A percentile compares a stretch with the other conserved stretches of the same genome.
Conservation (phyloP, 768 basidiomycete genomes). For the Cystofilobasidium ferigula region DNA sequence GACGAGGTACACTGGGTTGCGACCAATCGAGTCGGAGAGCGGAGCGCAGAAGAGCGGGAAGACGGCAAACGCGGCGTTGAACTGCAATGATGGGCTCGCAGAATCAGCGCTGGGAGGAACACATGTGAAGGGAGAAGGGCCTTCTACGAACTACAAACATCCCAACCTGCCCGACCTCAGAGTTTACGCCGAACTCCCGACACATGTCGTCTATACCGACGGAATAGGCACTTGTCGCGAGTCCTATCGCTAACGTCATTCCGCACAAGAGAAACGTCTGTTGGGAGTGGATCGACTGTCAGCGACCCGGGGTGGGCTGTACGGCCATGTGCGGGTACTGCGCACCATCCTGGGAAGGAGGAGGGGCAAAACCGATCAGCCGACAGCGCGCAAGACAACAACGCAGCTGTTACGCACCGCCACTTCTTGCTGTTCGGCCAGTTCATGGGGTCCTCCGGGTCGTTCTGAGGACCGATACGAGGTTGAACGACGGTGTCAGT, state of each 20-base stretch:
- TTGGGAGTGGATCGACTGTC: too few relatives aligned
- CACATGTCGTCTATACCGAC: constrained; percentile 18
- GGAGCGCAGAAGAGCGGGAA: constrained; percentile 19
- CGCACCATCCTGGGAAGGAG: too few relatives aligned
- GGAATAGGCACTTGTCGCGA: neutral
- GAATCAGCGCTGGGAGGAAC: neutral
- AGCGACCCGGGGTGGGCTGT: too few relatives aligned
- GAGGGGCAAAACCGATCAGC: constrained; percentile 11
- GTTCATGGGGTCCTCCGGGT: constrained; percentile 18
- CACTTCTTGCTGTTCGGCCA: constrained; percentile 21
- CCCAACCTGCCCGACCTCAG: constrained; percentile 22
- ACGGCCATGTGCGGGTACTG: too few relatives aligned
- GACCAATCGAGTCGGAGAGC: constrained; percentile 8
- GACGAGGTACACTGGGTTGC: constrained; percentile 21
- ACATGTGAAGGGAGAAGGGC: neutral
- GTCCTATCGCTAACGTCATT: too few relatives aligned
- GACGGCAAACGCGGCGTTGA: constrained; percentile 23
- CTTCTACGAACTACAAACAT: neutral
- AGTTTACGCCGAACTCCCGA: constrained; percentile 9
- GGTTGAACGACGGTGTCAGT: too few relatives aligned
- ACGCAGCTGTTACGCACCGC: neutral
- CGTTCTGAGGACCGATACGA: constrained; percentile 20
- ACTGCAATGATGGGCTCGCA: neutral
- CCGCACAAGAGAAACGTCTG: too few relatives aligned
- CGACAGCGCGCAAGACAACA: neutral